phyloP scores from a whole-genome alignment of 148 eudicot species.

The Chenopodium berlandieri region DNA sequence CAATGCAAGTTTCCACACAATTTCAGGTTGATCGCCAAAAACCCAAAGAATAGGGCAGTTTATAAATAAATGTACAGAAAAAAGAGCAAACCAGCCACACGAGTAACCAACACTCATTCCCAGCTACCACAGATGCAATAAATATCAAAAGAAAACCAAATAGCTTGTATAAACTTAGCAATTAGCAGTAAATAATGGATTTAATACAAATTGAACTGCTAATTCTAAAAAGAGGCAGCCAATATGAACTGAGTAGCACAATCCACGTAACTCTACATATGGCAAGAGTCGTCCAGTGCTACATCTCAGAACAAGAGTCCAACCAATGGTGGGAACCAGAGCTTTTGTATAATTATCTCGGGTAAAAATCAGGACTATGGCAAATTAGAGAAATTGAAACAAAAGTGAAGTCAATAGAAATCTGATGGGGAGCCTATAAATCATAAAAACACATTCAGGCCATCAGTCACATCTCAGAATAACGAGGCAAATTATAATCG shows the following conservation, averaged over 20 bases:
- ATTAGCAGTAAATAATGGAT: not conserved
- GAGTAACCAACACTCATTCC: not conserved
- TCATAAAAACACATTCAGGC: not conserved
- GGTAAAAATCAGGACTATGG: not conserved
- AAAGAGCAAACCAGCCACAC: not conserved
- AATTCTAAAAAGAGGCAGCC: not conserved
- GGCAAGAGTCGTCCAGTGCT: not conserved
- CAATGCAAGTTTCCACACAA: not conserved
- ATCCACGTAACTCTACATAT: not conserved
- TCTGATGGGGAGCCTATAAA: not conserved
- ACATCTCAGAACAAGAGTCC: not conserved
- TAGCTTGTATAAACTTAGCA: not conserved
- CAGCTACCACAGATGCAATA: not conserved
- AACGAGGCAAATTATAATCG: not conserved
- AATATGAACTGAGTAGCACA: no score
- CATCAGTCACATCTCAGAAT: not conserved
- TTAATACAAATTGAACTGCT: not conserved
- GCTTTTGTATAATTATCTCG: not conserved
- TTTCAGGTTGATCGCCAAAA: not conserved
- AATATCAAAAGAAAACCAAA: not conserved
- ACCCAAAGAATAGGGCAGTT: not conserved
- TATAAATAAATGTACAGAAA: not conserved
- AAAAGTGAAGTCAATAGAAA: not conserved
- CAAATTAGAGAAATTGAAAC: not conserved
- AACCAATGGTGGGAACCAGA: not conserved